These are phyloP conservation scores for Penicillium sp. DNA, from an alignment of 2,329 filamentous ascomycete genomes.

Conservation along the genomic window DNA sequence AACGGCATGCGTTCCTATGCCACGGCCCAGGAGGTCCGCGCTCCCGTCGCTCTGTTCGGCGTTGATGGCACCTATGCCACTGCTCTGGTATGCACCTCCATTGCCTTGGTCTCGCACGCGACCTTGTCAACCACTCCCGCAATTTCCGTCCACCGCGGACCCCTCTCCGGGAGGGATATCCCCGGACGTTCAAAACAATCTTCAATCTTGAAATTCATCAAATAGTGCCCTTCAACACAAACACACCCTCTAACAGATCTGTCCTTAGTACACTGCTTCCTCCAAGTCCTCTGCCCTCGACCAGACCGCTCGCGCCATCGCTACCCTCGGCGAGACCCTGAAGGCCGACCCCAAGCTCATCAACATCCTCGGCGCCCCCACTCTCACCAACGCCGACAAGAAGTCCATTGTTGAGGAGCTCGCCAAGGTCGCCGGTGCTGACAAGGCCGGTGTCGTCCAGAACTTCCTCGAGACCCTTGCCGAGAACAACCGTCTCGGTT, in stretches of 20 bases:
- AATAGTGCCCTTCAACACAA: not conserved
- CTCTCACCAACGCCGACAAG: constrained; percentile 79
- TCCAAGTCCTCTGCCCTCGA: constrained; percentile 86
- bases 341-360: constrained; percentile 81
- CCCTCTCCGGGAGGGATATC: constrained; percentile 13
- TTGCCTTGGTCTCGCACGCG: constrained; percentile 1
- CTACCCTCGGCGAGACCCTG: constrained; percentile 70
- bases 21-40: constrained; percentile 69
- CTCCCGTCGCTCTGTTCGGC: constrained; percentile 89
- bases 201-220: constrained; percentile 5
- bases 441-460: constrained; percentile 80
- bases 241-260: constrained; percentile 6
- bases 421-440: constrained; percentile 73
- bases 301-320: constrained; percentile 77
- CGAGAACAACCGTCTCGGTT: constrained; percentile 90
- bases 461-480: constrained; percentile 90
- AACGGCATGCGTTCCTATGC: constrained; percentile 73
- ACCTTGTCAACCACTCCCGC: constrained; percentile 10
- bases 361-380: constrained; percentile 75
- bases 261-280: constrained; percentile 84
- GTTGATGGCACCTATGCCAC: constrained; percentile 98
- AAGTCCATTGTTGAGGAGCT: constrained; percentile 82
- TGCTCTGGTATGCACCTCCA: constrained; percentile 76
- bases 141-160: constrained; percentile 19
- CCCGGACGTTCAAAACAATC: constrained; percentile 9